Evolutionary conservation across 2,329 filamentous ascomycete genomes (phyloP), one percentile per base, ranked within the genome.

Genomic region (Hansfordia pulvinata): DNA sequence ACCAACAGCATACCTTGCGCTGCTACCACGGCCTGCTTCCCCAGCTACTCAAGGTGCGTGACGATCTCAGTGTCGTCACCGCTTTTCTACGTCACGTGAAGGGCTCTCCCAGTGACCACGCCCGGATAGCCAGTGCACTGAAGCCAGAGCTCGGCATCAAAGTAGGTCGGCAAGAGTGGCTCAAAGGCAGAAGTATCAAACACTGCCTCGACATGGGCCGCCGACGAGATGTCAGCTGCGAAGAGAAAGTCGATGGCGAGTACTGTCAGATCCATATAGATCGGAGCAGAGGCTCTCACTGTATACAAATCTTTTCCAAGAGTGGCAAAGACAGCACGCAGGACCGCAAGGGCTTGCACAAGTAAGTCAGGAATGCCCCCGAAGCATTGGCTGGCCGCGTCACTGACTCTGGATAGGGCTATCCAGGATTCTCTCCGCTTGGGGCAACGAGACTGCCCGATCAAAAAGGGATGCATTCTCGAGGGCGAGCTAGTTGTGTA

Each of bases 221-320:
- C 4, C 59, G 62, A 0, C 56, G 66, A 10, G 65, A 54, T 9
- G 71, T 86, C 67, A 81, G 76, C 31, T 64, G 84, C 14, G 83
- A 93, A 47, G 63, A 75, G 27, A 93, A 93, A 45, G 71, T 92
- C 34, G 84, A 93, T 40, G 84, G 81, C 9, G 85, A 93, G 49
- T 93, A 90, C 38, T 92, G 82, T 39, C 85, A 93, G 47, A 72
- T 93, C 17, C 85, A 93, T 41, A 58, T 93, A 20, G 73, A 92
- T 42, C 54, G 81, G 6, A 56, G 56, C 7, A 70, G 66, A 26
- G 54, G 54, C 10, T 44, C 31, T 2, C 44, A 63, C 1, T 66
- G 61, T 25, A 71, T 93, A 16, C 76, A 78, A 35, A 88, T 93
- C 17, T 93, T 90, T 45, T 92, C 84, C 8, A 94, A 93, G 46